Evolutionary conservation across 441 rosid genomes (phyloP), one percentile per base, ranked within the genome.

Genomic region (Melianthus villosus): DNA sequence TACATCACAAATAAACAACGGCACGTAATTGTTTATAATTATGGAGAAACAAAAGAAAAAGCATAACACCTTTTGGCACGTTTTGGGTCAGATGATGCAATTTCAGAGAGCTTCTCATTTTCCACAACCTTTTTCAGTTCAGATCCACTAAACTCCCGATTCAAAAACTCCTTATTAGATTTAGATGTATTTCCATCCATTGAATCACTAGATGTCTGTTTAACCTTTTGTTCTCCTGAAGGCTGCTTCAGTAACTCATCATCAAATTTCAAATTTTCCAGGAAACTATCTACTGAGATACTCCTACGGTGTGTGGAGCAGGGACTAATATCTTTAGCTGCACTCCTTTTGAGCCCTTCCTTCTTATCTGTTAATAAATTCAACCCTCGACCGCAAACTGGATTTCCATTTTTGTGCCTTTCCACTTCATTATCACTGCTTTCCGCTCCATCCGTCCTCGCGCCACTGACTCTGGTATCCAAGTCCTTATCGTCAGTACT

Each of bases 351-450:
- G 16, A 66, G 48, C 23, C 82, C 78, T 42, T 72, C 94, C 54
- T 67, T 74, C 69, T 74, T 85, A 32, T 67, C 80, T 0, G 56
- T 45, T 0, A 40, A n/a, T n/a, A n/a, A n/a, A n/a, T n/a, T n/a
- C n/a, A n/a, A n/a, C 63, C 39, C 68, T 65, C 20, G 56, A 62
- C 22, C 45, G 42, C 72, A 67, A 48, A 68, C 67, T 27, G 74
- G 69, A 36, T 68, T 53, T 53, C 68, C 84, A 56, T 75, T 68
- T 14, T 71, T 64, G 15, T 77, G 62, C 59, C 73, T 83, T 37
- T 89, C 95, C 1, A 83, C 95, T 62, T 81, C 95, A 7, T 86
- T 87, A 46, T 83, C 97, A 51, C 93, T 87, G 71, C 74, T 73
- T 38, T 77, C 82, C 0, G 68, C 78, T 27, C 85, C 89, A 30